phyloP scores from a whole-genome alignment of 495 filamentous ascomycete genomes.

The Hypoxylon intermedium region DNA sequence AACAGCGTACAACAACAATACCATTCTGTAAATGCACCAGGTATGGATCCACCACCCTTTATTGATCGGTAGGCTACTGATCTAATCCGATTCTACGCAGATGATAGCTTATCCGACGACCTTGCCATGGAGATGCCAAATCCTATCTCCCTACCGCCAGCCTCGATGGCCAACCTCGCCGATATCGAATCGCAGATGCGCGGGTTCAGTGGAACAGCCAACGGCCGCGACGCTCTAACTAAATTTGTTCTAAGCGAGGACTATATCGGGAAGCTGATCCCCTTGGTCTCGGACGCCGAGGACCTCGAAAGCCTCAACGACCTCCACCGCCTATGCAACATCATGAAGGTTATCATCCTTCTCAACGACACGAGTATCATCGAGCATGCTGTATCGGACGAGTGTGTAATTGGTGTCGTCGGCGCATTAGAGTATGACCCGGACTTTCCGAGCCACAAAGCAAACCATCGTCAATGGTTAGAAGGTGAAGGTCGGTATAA shows the following conservation, averaged over 20 bases:
- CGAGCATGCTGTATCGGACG: conserved; percentile 89
- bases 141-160: conserved; percentile 75
- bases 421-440: conserved; percentile 98
- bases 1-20: conserved; percentile 75
- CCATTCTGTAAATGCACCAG: conserved; percentile 37
- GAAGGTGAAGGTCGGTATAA: conserved; percentile 88
- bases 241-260: conserved; percentile 85
- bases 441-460: conserved; percentile 98
- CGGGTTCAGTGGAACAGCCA: conserved; percentile 71
- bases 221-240: conserved; percentile 84
- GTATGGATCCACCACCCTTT: conserved; percentile 17
- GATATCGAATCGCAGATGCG: conserved; percentile 87
- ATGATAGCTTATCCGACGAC: conserved; percentile 92
- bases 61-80: conserved; percentile 7
- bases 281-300: conserved; percentile 83
- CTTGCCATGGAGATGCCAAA: conserved; percentile 68
- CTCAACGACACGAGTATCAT: conserved; percentile 95
- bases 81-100: conserved; percentile 50
- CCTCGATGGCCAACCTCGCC: conserved; percentile 76
- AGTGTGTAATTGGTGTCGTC: conserved; percentile 88
- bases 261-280: conserved; percentile 87
- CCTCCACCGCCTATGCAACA: conserved; percentile 91
- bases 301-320: conserved; percentile 86
- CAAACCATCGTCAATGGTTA: conserved; percentile 94
- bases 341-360: conserved; percentile 95